phyloP scores from a whole-genome alignment of 768 basidiomycete genomes.

The Sporobolomyces pararoseus region DNA sequence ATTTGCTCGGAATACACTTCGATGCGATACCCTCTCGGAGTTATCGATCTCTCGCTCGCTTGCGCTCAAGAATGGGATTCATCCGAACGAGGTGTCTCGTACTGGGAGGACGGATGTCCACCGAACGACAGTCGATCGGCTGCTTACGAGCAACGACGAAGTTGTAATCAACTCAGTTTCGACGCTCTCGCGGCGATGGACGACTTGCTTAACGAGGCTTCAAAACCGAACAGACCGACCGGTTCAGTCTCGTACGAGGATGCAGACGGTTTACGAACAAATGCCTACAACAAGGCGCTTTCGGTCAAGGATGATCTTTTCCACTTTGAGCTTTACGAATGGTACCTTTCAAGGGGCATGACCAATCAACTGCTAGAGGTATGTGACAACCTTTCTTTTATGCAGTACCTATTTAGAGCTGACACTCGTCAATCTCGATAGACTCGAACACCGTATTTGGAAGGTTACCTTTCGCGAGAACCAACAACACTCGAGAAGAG shows the following conservation, averaged over 20 bases:
- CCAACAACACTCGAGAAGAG: slow-evolving; percentile 74
- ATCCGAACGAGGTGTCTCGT: slow-evolving; percentile 58
- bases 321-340: slow-evolving; percentile 89
- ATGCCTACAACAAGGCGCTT: slow-evolving; percentile 83
- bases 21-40: slow-evolving; percentile 76
- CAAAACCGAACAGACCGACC: slow-evolving; percentile 19
- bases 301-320: slow-evolving; percentile 84
- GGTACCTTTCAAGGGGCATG: slow-evolving; percentile 73
- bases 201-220: slow-evolving; percentile 54
- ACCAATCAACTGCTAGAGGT: slow-evolving; percentile 90
- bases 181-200: slow-evolving; percentile 79
- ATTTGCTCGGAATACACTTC: slow-evolving; percentile 85
- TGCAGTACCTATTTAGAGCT: not conserved
- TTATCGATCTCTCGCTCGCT: slow-evolving; percentile 74
- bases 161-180: slow-evolving; percentile 77
- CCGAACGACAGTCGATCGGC: slow-evolving; percentile 60
- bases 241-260: slow-evolving; percentile 51
- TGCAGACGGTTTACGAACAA: slow-evolving; percentile 68
- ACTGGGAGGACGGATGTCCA: slow-evolving; percentile 65
- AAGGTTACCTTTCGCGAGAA: slow-evolving; percentile 77
- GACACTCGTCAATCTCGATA: slow-evolving; percentile 45
- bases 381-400: not conserved
- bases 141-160: slow-evolving; percentile 61
- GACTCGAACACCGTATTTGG: slow-evolving; percentile 83
- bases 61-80: slow-evolving; percentile 77